These are phyloP conservation scores for Aspergillus sojae DNA, from an alignment of 2,329 filamentous ascomycete species.

Conservation along the genomic window DNA sequence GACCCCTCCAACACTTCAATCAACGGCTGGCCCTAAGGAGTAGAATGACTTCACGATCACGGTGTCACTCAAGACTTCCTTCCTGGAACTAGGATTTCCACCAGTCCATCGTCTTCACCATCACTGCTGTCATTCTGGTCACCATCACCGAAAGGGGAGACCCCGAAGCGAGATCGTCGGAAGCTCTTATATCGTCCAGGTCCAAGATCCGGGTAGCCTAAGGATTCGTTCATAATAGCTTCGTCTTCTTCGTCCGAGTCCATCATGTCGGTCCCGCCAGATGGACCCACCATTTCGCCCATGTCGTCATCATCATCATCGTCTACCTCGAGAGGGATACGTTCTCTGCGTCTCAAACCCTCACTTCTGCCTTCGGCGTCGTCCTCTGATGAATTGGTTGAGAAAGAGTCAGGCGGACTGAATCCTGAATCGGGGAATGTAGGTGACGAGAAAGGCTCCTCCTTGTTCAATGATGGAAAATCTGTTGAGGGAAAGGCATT, in stretches of 20 bases:
- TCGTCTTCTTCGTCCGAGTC: constrained; percentile 59
- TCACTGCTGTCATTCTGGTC: constrained; percentile 50
- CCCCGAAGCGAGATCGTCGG: constrained; percentile 34
- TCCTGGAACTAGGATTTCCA: constrained; percentile 49
- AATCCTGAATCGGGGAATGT: constrained; percentile 43
- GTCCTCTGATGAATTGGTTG: constrained; percentile 46
- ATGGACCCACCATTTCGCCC: constrained; percentile 52
- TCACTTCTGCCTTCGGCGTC: constrained; percentile 40
- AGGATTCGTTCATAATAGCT: constrained; percentile 62
- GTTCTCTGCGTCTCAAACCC: constrained; percentile 44
- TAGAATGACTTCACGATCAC: constrained; percentile 3
- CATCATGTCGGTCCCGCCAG: constrained; percentile 48
- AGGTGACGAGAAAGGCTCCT: constrained; percentile 34
- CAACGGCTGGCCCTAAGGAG: constrained; percentile 2
- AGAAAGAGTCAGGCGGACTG: constrained; percentile 43
- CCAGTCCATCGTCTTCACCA: constrained; percentile 46
- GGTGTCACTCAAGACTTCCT: constrained; percentile 34
- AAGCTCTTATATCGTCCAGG: constrained; percentile 45
- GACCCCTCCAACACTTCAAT: constrained; percentile 10
- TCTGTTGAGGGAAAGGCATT: constrained; percentile 35
- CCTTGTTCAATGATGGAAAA: constrained; percentile 29
- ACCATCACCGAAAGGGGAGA: constrained; percentile 39
- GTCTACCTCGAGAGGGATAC: constrained; percentile 62
- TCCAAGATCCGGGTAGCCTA: constrained; percentile 69
- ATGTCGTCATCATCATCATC: constrained; percentile 53